Conservation (phyloP, 805 yeast genomes). For the Schwanniomyces vanrijiae region DNA sequence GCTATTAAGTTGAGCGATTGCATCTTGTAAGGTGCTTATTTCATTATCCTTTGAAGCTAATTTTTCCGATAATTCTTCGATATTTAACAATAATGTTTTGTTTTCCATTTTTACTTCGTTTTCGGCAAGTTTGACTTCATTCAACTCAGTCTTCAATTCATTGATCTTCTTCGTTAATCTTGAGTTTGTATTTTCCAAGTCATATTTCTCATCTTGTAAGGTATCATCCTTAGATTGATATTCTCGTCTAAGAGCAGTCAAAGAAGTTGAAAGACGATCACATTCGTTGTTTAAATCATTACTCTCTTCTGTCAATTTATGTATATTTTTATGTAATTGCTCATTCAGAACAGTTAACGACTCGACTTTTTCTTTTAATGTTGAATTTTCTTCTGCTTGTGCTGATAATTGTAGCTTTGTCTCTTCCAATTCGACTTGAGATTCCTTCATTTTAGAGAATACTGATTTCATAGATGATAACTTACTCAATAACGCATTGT, state of each 20-base stretch:
- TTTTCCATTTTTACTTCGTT: constrained; percentile 38
- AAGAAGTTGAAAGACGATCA: constrained; percentile 44
- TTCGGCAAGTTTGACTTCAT: constrained; percentile 39
- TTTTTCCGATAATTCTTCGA: constrained; percentile 48
- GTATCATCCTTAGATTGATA: constrained; percentile 32
- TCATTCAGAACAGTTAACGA: constrained; percentile 13
- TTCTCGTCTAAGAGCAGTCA: constrained; percentile 38
- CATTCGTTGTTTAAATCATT: constrained; percentile 53
- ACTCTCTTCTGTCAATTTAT: constrained; percentile 28
- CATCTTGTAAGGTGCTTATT: constrained; percentile 13
- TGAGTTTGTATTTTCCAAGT: constrained; percentile 37
- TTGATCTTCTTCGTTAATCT: constrained; percentile 39
- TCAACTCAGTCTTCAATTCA: constrained; percentile 40
- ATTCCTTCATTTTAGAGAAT: constrained; percentile 69
- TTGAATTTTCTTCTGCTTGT: constrained; percentile 20
- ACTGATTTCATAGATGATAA: constrained; percentile 73
- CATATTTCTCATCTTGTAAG: constrained; percentile 39
- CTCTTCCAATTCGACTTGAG: constrained; percentile 60
- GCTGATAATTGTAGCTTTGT: constrained; percentile 45
- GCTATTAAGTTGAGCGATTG: constrained; percentile 8
- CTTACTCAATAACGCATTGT: constrained; percentile 60
- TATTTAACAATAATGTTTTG: constrained; percentile 41
- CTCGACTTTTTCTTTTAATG: constrained; percentile 9
- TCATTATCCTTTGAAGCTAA: constrained; percentile 14
- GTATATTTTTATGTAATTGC: constrained; percentile 13